Conservation (phyloP, 352 stramenopile species). For the Phytophthora citrophthora region DNA sequence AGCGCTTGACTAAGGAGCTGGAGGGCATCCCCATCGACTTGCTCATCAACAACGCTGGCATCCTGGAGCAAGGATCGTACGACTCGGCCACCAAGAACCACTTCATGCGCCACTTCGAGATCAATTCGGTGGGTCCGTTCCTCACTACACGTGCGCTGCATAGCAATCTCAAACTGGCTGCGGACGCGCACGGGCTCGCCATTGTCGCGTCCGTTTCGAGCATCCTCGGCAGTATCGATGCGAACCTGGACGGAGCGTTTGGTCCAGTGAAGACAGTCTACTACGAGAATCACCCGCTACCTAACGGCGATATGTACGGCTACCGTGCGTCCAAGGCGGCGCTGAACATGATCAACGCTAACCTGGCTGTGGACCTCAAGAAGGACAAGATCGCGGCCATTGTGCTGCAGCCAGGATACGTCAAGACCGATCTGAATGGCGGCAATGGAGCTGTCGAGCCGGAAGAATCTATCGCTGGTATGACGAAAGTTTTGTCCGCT, state of each 20-base stretch:
- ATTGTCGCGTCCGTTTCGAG: slow-evolving; percentile 49
- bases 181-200: slow-evolving; percentile 23
- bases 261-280: slow-evolving; percentile 25
- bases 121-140: slow-evolving; percentile 65
- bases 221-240: slow-evolving; percentile 19
- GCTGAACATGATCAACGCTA: slow-evolving; percentile 66
- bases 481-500: slow-evolving; percentile 35
- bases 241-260: slow-evolving; percentile 18
- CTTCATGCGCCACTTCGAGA: slow-evolving; percentile 60
- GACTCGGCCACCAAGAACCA: slow-evolving; percentile 40
- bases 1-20: slow-evolving; percentile 37
- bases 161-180: slow-evolving; percentile 46
- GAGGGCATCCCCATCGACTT: slow-evolving; percentile 57
- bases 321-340: slow-evolving; percentile 74
- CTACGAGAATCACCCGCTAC: slow-evolving; percentile 14
- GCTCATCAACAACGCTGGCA: slow-evolving; percentile 70
- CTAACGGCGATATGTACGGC: slow-evolving; percentile 49
- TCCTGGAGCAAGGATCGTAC: slow-evolving; percentile 26
- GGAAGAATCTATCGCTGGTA: slow-evolving; percentile 34
- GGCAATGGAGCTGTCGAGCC: slow-evolving; percentile 27
- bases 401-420: slow-evolving; percentile 55
- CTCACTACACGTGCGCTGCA: slow-evolving; percentile 54
- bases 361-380: slow-evolving; percentile 51
- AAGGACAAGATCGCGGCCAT: slow-evolving; percentile 48
- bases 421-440: slow-evolving; percentile 50